Evolutionary conservation across 345 rosid genomes (phyloP), one percentile per base, ranked within the genome.

Genomic region (Balakata baccata): DNA sequence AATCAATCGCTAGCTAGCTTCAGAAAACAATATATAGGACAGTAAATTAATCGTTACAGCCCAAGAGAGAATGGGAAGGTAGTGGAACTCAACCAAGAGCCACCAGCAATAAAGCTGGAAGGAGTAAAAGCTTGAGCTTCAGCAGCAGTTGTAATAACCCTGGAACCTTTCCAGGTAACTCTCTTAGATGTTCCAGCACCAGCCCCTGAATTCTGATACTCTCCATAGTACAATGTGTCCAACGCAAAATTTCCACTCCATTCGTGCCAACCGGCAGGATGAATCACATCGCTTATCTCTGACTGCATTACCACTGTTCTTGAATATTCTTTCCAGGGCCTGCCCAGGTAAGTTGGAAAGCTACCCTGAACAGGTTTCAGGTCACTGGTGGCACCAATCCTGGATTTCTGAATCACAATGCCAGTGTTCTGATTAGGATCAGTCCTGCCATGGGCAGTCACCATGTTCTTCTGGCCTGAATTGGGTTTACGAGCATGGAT

Each of bases 361-460:
- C 81, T 83, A 66, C 82, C 17, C 61, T 59, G 64, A 20, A 86
- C 97, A 0, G 91, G 0, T 37, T 3, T 66, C 25, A 94, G 82
- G 71, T 94, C 98, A 9, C 84, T 77, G 34, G 98, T 90, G 70
- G 92, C 94, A 0, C 92, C 95, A 34, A 94, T 94, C 71, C 98
- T 72, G 3, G 82, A 87, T 63, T 89, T 94, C 12, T 94, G 98
- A 49, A 94, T 92, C 16, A 94, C 98, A 11, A 92, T 94, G 23
- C 98, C 98, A 0, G 98, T 94, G 91, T 89, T 89, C 53, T 94
- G 98, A 75, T 94, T 92, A 1, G 96, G 92, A 72, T 94, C 98
- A 0, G 79, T 81, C 25, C 98, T 78, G 69, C 98, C 98, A 56
- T 94, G 98, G 6, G 98, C 98, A 0, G 98, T 94, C 53, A 94